Evolutionary conservation across 2,329 filamentous ascomycete genomes (phyloP), one percentile per base, ranked within the genome.

Genomic region (Fonsecaea erecta): DNA sequence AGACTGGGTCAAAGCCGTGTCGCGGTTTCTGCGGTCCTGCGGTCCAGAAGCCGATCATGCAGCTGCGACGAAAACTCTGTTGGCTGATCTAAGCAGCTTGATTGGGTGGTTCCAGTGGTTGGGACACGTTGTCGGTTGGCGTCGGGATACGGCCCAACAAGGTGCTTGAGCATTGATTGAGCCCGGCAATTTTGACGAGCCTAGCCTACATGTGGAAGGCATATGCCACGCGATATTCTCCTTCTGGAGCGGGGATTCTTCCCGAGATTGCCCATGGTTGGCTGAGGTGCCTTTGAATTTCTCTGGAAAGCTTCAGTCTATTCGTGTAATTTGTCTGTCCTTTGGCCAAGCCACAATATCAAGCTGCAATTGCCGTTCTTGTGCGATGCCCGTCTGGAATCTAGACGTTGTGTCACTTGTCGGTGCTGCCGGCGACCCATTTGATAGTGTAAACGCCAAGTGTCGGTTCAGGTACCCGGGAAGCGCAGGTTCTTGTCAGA

Each of bases 11-110:
- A 16, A 61, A 24, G n/a, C 18, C n/a, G 24, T n/a, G 35, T 53
- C 52, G 24, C 21, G 24, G 26, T 24, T 43, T 5, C 32, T 18
- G 21, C 53, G 21, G 53, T 24, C 51, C 57, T 28, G 37, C 43
- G 52, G 21, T 61, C 64, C 52, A 66, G 64, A 63, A 24, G 60
- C 56, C 54, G 37, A 14, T 26, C 48, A 3, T 51, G 62, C 43
- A 67, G 58, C 57, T 52, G 53, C 34, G 34, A 43, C 24, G 43
- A 67, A 64, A 67, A 67, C 30, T 64, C 28, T 65, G 64, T 60
- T 62, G 37, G 28, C 24, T 37, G 43, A 35, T 18, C 24, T 40
- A 16, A 37, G 30, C 40, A 8, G 14, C 16, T 48, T 56, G 58
- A 65, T 65, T 65, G 63, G 63, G 63, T 28, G 18, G 14, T 2